These are phyloP conservation scores for Tolypocladium nubicola DNA, from an alignment of 2,329 filamentous ascomycete species.

Conservation along the genomic window DNA sequence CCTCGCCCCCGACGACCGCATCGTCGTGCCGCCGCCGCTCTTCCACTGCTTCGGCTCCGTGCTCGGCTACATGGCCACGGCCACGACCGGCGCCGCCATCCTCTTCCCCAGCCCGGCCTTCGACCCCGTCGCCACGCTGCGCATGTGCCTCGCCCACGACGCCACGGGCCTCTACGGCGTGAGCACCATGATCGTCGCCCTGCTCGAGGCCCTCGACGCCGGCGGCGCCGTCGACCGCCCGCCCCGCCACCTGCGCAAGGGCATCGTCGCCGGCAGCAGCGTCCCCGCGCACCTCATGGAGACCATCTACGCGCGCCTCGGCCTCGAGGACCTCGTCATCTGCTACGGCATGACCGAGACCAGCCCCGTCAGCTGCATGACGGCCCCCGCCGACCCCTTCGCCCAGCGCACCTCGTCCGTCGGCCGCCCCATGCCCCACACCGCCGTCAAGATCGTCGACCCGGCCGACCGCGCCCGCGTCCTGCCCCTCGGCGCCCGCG, in stretches of 20 bases:
- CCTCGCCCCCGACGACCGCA: slow-evolving; percentile 59
- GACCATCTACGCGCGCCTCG: slow-evolving; percentile 60
- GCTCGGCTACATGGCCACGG: slow-evolving; percentile 92
- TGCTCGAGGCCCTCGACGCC: slow-evolving; percentile 63
- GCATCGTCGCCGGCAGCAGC: slow-evolving; percentile 81
- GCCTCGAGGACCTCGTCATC: slow-evolving; percentile 74
- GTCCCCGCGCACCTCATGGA: slow-evolving; percentile 76
- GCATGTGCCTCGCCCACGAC: slow-evolving; percentile 38
- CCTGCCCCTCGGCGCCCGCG: slow-evolving; percentile 54
- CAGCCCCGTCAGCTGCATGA: slow-evolving; percentile 70
- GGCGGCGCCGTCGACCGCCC: slow-evolving; percentile 17
- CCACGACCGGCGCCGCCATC: slow-evolving; percentile 67
- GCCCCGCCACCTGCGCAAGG: slow-evolving; percentile 54
- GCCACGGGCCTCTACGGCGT: slow-evolving; percentile 74
- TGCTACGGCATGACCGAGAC: slow-evolving; percentile 98
- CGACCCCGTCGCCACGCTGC: slow-evolving; percentile 62
- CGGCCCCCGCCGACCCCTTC: slow-evolving; percentile 62
- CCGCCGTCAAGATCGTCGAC: slow-evolving; percentile 64
- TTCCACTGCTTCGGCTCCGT: slow-evolving; percentile 90
- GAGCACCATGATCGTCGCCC: slow-evolving; percentile 85
- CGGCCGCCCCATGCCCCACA: slow-evolving; percentile 76
- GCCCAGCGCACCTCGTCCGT: slow-evolving; percentile 65
- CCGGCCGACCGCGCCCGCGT: slow-evolving; percentile 46
- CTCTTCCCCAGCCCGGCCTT: slow-evolving; percentile 84
- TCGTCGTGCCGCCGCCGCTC: slow-evolving; percentile 77